Conservation (phyloP, 2,329 filamentous ascomycete genomes). For the Nemania serpens region DNA sequence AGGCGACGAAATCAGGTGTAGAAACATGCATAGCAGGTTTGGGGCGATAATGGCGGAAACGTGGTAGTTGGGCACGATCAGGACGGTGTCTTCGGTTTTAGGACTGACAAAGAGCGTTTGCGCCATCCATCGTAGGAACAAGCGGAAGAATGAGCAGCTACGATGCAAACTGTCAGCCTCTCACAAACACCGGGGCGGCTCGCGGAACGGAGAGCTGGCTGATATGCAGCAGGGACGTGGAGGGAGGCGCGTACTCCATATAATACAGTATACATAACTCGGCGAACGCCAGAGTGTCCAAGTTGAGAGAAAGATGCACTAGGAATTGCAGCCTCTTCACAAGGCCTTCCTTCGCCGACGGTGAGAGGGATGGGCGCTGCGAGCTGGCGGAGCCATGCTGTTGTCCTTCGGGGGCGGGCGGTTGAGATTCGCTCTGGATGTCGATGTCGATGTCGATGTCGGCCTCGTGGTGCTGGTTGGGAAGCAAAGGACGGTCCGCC, state of each 20-base stretch:
- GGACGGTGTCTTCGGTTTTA: slow-evolving; percentile 60
- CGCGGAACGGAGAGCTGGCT: background rate
- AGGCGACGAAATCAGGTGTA: slow-evolving; percentile 61
- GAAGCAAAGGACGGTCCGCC: slow-evolving; percentile 40
- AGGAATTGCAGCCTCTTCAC: slow-evolving; percentile 65
- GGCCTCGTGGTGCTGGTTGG: slow-evolving; percentile 29
- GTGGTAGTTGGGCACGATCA: slow-evolving; percentile 61
- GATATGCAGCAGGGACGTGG: background rate
- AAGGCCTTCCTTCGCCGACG: slow-evolving; percentile 44
- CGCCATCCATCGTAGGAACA: slow-evolving; percentile 61
- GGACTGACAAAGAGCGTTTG: slow-evolving; percentile 70
- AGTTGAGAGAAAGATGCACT: slow-evolving; percentile 61
- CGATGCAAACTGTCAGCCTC: slow-evolving; percentile 17
- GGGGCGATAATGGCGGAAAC: slow-evolving; percentile 62
- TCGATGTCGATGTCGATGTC: slow-evolving; percentile 27
- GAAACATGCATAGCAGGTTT: slow-evolving; percentile 63
- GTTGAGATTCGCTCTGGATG: slow-evolving; percentile 8
- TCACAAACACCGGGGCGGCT: background rate
- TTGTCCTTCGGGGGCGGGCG: slow-evolving; percentile 21
- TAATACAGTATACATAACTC: slow-evolving; percentile 71
- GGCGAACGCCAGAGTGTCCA: slow-evolving; percentile 67
- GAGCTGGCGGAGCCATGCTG: slow-evolving; percentile 23
- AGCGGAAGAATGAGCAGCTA: slow-evolving; percentile 68
- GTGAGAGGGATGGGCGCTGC: slow-evolving; percentile 38
- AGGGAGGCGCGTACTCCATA: slow-evolving; percentile 62